phyloP scores from a whole-genome alignment of 345 rosid species.

The Ricinus communis region DNA sequence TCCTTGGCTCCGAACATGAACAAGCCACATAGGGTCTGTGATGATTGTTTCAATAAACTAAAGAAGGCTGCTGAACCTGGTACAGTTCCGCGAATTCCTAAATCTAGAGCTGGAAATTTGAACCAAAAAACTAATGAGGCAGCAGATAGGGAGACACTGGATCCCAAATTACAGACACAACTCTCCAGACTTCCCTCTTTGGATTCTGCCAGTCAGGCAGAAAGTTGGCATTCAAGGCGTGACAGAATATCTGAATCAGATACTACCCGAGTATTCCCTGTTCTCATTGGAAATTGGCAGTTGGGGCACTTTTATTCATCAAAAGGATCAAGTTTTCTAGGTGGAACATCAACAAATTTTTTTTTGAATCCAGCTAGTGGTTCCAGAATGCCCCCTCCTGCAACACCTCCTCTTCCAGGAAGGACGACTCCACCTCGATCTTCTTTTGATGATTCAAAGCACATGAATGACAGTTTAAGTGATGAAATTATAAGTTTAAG shows the following conservation, averaged over 20 bases:
- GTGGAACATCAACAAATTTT: slow-evolving; percentile 36
- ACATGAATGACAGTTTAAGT: slow-evolving; percentile 40
- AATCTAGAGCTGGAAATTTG: slow-evolving; percentile 37
- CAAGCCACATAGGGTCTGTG: slow-evolving; percentile 88
- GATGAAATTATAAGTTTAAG: slow-evolving; percentile 60
- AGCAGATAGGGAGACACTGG: slow-evolving; percentile 40
- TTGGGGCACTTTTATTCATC: slow-evolving; percentile 30
- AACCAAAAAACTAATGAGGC: slow-evolving; percentile 35
- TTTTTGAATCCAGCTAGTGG: slow-evolving; percentile 40
- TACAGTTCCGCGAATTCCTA: slow-evolving; percentile 37
- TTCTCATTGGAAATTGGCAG: slow-evolving; percentile 37
- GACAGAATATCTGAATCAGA: slow-evolving; percentile 33
- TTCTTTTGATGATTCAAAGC: slow-evolving; percentile 57
- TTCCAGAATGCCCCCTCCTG: slow-evolving; percentile 39
- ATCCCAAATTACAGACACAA: slow-evolving; percentile 38
- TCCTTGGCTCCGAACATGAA: slow-evolving; percentile 75
- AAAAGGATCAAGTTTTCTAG: slow-evolving; percentile 35
- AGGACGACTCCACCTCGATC: slow-evolving; percentile 50
- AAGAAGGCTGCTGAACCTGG: slow-evolving; percentile 46
- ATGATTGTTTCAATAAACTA: slow-evolving; percentile 71
- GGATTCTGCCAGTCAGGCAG: slow-evolving; percentile 42
- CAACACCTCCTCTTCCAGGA: slow-evolving; percentile 50
- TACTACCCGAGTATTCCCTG: slow-evolving; percentile 40
- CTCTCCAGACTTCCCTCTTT: slow-evolving; percentile 48
- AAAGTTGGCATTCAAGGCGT: slow-evolving; percentile 38